Base-by-base conservation (phyloP, 176 grass and related monocot species). In the Panicum miliaceum region DNA sequence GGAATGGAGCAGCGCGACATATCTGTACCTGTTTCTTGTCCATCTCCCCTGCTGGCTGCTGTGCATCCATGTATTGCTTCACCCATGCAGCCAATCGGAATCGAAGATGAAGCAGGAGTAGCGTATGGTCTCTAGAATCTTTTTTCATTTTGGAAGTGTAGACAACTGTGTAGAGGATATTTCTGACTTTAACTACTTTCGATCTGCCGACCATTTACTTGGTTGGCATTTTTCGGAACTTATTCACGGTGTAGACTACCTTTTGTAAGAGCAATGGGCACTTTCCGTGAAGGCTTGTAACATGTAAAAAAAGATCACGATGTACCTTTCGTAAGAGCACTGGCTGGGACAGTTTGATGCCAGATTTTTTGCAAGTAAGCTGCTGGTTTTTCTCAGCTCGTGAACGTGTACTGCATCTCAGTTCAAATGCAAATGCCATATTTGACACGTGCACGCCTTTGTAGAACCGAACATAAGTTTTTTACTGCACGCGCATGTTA, bases 21-120 rank as follows among this genome's bases (percentile, higher is more conserved):
- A 95, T 87, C 71, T 98, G 36, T 98, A 98, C 27, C 36, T 98
- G 29, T 51, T 93, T 42, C 84, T 88, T 76, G 85, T 93, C 25
- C 93, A 98, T 87, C 90, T 98, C 64, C 96, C 96, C 51, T 98
- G 93, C 69, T 98, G 96, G 96, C 76, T 93, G 85, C 45, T 90
- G 20, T 98, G 89, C 84, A 52, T 95, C 48, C 91, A 92, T 82
- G 87, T 98, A 41, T 75, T 98, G 57, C 61, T 98, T 45, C 91
- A 98, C 81, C 96, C 96, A 23, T 93, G 91, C 57, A 6, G 10
- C 42, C 81, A 54, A 45, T 50, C 5, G 12, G 71, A 72, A 79
- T 53, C 59, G n/a, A 90, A 90, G 75, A 40, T 83, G 76, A 90
- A 90, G 84, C 68, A 41, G 74, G 89, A 87, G 61, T 90, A 87